Evolutionary conservation across 2,329 filamentous ascomycete genomes (phyloP).

Genomic region (Colletotrichum sp.): DNA sequence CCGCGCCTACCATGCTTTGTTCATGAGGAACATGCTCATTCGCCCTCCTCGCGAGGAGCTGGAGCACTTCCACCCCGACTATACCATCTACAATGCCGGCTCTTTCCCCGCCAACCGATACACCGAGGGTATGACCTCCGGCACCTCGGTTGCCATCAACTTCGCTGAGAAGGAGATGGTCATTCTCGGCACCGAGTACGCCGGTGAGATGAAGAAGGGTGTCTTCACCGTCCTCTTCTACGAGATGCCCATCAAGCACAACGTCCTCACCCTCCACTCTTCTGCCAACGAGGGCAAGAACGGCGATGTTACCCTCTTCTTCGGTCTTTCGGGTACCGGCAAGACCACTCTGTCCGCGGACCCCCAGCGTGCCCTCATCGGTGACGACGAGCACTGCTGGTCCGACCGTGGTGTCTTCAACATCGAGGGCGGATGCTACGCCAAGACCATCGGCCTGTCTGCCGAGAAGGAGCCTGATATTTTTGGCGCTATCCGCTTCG

Average conservation of each 20-base stretch:
- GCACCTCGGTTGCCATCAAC: slow-evolving; percentile 98
- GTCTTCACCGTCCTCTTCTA: slow-evolving; percentile 99
- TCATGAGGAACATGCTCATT: slow-evolving; percentile 99
- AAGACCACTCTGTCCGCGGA: slow-evolving; percentile 99
- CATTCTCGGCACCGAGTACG: slow-evolving; percentile 98
- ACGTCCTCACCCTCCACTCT: slow-evolving; percentile 96
- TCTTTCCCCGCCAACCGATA: slow-evolving; percentile 98
- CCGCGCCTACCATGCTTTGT: slow-evolving; percentile 98
- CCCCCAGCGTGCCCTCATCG: slow-evolving; percentile 93
- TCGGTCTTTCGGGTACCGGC: slow-evolving; percentile 96
- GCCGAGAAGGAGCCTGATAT: slow-evolving; percentile 99
- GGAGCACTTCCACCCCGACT: slow-evolving; percentile 97
- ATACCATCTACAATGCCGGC: slow-evolving; percentile 99
- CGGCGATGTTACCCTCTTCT: slow-evolving; percentile 98
- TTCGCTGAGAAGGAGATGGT: slow-evolving; percentile 99
- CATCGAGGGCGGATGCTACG: slow-evolving; percentile 99
- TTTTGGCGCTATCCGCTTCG: slow-evolving; percentile 93
- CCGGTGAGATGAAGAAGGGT: slow-evolving; percentile 97
- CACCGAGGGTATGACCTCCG: slow-evolving; percentile 98
- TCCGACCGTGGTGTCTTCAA: slow-evolving; percentile 97
- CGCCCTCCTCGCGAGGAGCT: slow-evolving; percentile 89
- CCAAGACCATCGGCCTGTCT: slow-evolving; percentile 96
- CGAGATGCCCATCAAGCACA: slow-evolving; percentile 99
- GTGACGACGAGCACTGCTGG: slow-evolving; percentile 99
- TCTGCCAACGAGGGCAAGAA: slow-evolving; percentile 96